A percentile compares a stretch with the other conserved stretches of the same genome.
These are phyloP conservation scores for Microdochium trichocladiopsis DNA, from an alignment of 2,329 filamentous ascomycete genomes.

Conservation along the genomic window DNA sequence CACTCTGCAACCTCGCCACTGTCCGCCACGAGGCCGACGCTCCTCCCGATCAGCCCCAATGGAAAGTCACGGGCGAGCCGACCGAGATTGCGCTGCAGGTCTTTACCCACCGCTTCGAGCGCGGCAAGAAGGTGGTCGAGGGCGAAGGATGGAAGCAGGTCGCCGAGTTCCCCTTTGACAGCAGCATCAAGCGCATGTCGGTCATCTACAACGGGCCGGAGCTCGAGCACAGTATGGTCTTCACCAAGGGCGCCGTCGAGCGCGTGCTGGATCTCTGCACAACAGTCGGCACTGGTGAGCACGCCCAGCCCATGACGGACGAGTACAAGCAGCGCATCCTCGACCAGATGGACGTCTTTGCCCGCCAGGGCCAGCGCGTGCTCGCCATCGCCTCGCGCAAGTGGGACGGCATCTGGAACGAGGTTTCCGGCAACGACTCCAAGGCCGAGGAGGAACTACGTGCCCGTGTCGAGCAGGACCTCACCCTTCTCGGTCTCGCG, in stretches of 20 bases:
- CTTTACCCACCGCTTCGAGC: constrained; percentile 61
- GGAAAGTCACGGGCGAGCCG: constrained; percentile 63
- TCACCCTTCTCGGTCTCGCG: constrained; percentile 73
- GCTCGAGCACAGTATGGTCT: constrained; percentile 41
- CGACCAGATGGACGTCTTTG: constrained; percentile 50
- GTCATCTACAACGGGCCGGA: constrained; percentile 56
- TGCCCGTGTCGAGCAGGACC: constrained; percentile 54
- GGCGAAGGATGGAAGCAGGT: constrained; percentile 52
- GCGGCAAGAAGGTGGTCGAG: constrained; percentile 46
- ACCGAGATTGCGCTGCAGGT: constrained; percentile 74
- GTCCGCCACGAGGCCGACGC: constrained; percentile 47
- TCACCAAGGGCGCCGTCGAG: constrained; percentile 58
- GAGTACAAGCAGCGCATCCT: constrained; percentile 42
- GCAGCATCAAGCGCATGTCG: constrained; percentile 72
- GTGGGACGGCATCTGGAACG: constrained; percentile 39
- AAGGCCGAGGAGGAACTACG: constrained; percentile 36
- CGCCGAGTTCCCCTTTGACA: constrained; percentile 74
- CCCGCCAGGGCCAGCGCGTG: constrained; percentile 63
- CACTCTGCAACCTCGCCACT: constrained; percentile 60
- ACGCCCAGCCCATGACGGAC: constrained; percentile 38
- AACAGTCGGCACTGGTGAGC: constrained; percentile 33
- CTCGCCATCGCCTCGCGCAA: constrained; percentile 63
- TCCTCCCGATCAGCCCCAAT: constrained; percentile 44
- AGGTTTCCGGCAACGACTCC: constrained; percentile 10
- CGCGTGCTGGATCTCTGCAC: constrained; percentile 51